A percentile compares a stretch with the other conserved stretches of the same genome.
Evolutionary conservation across 148 eudicot species (phyloP).

Genomic region (Amaranthus hypochondriacus): DNA sequence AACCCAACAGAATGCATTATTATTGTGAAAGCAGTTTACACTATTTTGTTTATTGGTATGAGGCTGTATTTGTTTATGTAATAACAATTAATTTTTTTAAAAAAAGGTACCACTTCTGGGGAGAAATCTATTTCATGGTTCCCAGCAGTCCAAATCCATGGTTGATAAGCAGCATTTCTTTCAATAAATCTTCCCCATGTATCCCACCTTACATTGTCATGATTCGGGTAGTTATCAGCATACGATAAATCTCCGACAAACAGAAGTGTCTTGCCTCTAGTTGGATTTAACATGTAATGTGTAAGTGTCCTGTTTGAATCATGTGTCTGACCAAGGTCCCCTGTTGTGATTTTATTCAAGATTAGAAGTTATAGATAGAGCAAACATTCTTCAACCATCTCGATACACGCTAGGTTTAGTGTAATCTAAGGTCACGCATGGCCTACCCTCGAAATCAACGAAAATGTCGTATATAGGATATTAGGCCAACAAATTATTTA

Average conservation of each 20-base stretch:
- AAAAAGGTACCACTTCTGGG: conserved; percentile 48
- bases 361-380: not conserved
- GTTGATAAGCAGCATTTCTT: conserved; percentile 72
- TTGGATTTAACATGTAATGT: conserved; percentile 64
- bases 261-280: conserved; percentile 54
- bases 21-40: not conserved
- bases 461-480: too few species aligned
- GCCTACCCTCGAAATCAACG: too few species aligned
- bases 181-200: conserved; percentile 83
- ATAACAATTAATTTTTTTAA: not conserved
- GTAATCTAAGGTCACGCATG: too few species aligned
- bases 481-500: too few species aligned
- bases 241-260: conserved; percentile 81
- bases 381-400: not conserved
- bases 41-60: not conserved
- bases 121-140: conserved; percentile 68
- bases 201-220: conserved; percentile 82
- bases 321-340: conserved; percentile 77
- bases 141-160: conserved; percentile 87
- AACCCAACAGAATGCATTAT: not conserved
- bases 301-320: conserved; percentile 68
- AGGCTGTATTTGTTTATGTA: not conserved
- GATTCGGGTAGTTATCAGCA: conserved; percentile 60
- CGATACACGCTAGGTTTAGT: too few species aligned
- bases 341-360: conserved; percentile 29